phyloP scores from a whole-genome alignment of 176 grass and related monocot genomes.

The Themeda triandra region DNA sequence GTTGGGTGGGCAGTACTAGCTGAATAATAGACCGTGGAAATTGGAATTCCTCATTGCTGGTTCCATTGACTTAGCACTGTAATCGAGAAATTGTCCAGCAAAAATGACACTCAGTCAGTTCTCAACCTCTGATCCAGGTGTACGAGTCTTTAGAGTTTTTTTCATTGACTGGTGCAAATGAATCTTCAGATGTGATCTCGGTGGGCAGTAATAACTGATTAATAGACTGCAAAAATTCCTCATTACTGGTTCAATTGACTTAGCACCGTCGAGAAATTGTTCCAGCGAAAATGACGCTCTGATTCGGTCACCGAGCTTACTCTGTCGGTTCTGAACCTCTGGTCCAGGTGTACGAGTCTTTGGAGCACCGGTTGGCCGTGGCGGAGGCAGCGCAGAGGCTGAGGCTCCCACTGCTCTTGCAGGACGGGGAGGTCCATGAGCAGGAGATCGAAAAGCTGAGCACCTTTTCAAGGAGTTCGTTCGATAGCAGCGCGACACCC shows the following conservation, averaged over 20 bases:
- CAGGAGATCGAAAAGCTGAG: slow-evolving; percentile 88
- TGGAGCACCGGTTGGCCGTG: slow-evolving; percentile 74
- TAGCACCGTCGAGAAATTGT: not conserved
- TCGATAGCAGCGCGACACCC: slow-evolving; percentile 72
- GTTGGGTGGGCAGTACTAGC: not conserved
- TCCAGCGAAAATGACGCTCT: not conserved
- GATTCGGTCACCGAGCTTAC: not conserved
- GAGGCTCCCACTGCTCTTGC: slow-evolving; percentile 84
- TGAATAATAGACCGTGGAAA: not conserved
- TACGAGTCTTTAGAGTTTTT: not conserved
- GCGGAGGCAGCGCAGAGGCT: slow-evolving; percentile 81
- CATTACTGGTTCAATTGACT: not conserved
- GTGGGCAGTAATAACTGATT: not conserved
- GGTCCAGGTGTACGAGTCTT: slow-evolving; percentile 80
- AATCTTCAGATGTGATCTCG: not conserved
- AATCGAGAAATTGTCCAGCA: not conserved
- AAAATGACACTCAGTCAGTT: not conserved
- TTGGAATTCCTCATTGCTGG: not conserved
- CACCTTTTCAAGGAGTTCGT: slow-evolving; percentile 73
- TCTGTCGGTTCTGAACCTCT: not conserved
- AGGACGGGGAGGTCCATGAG: slow-evolving; percentile 74
- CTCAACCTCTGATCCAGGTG: not conserved
- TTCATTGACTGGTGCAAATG: not conserved
- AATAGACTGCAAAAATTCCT: not conserved
- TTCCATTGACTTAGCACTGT: not conserved